Evolutionary conservation across 108 stramenopile genomes (phyloP), one percentile per base, ranked within the genome.

Genomic region (Poteriospumella lacustris): DNA sequence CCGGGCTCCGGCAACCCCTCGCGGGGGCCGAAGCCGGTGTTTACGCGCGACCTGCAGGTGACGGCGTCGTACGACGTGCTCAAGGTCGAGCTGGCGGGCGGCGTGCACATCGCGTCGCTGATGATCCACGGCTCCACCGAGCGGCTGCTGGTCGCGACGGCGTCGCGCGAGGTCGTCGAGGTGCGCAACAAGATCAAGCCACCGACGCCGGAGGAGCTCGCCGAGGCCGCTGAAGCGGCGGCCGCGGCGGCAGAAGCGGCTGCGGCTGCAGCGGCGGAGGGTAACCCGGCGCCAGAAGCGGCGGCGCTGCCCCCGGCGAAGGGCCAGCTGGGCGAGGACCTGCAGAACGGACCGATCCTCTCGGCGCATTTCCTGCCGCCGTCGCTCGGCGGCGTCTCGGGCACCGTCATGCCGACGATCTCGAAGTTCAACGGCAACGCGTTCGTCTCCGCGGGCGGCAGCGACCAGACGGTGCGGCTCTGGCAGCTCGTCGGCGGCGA

Each of bases 401-500:
- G 36, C 38, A 33, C 31, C 31, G 5, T 12, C 5, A 5, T 52
- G 9, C 70, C 47, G 33, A 12, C 36, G 28, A 15, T 40, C 15
- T 5, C 9, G 28, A 31, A 31, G 3, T 73, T 73, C 31, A 26
- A 9, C 3, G n/a, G n/a, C n/a, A n/a, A n/a, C n/a, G n/a, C n/a
- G n/a, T n/a, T n/a, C n/a, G n/a, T n/a, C n/a, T n/a, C n/a, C n/a
- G 9, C 70, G 31, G 19, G 70, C 42, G 70, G 70, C 5, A 3
- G 9, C 5, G 70, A 73, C 31, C 5, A 33, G 12, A 73, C 47
- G 12, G 3, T 73, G 9, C 70, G 70, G 5, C 41, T 52, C 3
- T 73, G 70, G 70, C 70, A 73, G 36, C 9, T 33, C 5, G 41
- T 26, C 9, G 70, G n/a, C 36, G 70, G n/a, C 36, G 70, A 42